Evolutionary conservation across 1,139 yeast species (phyloP), one percentile per base, ranked within the genome.

Genomic region (Debaryomyces psychrophilus): DNA sequence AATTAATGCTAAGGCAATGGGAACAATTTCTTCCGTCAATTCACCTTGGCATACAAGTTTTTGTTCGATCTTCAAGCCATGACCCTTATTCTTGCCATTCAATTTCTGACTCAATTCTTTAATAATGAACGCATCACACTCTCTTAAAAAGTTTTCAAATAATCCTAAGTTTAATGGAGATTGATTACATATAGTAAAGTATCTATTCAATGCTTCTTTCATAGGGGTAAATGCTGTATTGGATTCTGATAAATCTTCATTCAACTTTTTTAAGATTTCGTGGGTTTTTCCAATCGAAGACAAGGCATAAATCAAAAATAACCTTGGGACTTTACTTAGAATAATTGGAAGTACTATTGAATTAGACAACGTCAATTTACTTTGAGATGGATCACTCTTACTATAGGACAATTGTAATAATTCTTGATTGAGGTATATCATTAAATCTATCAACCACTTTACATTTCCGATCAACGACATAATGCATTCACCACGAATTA

Each of bases 371-470:
- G 57, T 61, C 20, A 73, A 52, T 25, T 56, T 59, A 47, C 69
- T 63, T 20, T 52, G 51, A 7, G 57, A 42, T 0, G 62, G 58
- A 43, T 59, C 53, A 25, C 55, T 54, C 41, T 58, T 56, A 27
- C 58, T 52, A 48, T 59, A 57, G 15, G 67, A 53, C 18, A 74
- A 57, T 43, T 73, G 77, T 15, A 81, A 65, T 18, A 90, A 62
- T 53, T 89, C 95, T 60, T 89, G 95, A 48, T 82, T 80, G 39
- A 86, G 62, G 50, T 79, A 81, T 0, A 82, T 79, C 55, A 87
- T 71, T 47, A 87, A 75, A 59, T 89, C 96, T 35, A 87, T 73
- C 48, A 85, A 74, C 95, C 96, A 90, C 54, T 88, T 77, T n/a
- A 85, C 77, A 35, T 83, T 78, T 0, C 96, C 96, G 17, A 87